Conservation (phyloP, 164 flowering plant genomes). For the Vitis cinerea region DNA sequence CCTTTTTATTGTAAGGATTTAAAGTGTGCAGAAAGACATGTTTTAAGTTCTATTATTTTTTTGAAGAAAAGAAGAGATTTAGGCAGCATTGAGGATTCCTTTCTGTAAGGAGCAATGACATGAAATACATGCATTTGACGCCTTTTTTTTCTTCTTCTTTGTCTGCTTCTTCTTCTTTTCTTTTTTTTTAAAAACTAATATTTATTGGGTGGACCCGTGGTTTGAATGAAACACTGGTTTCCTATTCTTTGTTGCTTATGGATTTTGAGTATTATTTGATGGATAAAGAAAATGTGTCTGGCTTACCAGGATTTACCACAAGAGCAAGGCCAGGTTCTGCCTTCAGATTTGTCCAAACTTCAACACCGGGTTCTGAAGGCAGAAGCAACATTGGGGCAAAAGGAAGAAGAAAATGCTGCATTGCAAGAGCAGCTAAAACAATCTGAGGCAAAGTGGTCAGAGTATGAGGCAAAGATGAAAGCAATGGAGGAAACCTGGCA, state of each 20-base stretch:
- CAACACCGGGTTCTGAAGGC: slow-evolving; percentile 58
- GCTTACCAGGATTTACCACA: slow-evolving; percentile 42
- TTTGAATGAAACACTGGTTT: background rate
- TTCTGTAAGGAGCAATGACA: no score
- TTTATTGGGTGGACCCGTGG: no score
- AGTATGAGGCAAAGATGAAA: slow-evolving; percentile 78
- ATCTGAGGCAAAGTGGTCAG: slow-evolving; percentile 63
- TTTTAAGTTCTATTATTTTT: no score
- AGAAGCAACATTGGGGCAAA: slow-evolving; percentile 58
- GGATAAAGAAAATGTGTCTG: slow-evolving; percentile 1
- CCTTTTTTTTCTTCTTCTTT: no score
- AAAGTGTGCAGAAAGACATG: no score
- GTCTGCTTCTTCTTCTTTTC: no score
- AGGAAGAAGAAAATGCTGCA: slow-evolving; percentile 76
- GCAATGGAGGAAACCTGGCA: slow-evolving; percentile 87
- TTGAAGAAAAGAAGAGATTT: no score
- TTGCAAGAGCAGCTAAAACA: slow-evolving; percentile 54
- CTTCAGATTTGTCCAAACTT: slow-evolving; percentile 51
- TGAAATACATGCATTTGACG: no score
- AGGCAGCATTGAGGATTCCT: no score
- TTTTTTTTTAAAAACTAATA: no score
- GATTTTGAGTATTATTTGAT: background rate
- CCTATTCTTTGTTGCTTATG: background rate
- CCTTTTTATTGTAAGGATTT: no score
- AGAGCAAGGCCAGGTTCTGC: slow-evolving; percentile 33